Evolutionary conservation across 306 rosid genomes (phyloP).

Genomic region (Potentilla sterilis): DNA sequence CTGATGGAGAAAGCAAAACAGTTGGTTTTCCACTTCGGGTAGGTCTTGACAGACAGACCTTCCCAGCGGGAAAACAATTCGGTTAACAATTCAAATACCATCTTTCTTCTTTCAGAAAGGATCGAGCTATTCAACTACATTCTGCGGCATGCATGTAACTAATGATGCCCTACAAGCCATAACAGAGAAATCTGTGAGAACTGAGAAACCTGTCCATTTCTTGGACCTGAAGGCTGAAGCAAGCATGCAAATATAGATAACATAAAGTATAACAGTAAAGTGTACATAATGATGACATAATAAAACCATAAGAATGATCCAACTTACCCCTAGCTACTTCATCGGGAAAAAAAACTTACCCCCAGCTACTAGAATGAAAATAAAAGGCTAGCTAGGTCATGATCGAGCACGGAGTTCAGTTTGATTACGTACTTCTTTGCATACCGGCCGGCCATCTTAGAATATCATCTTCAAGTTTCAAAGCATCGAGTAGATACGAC

Average conservation of each 20-base stretch:
- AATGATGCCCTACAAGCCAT: not conserved
- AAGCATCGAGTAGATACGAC: not conserved
- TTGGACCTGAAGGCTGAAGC: constrained; percentile 7
- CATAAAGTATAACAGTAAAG: not conserved
- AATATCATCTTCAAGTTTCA: not conserved
- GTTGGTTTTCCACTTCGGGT: constrained; percentile 10
- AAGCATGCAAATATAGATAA: not conserved
- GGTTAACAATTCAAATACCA: not conserved
- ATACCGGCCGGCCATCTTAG: not conserved
- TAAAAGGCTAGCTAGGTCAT: not conserved
- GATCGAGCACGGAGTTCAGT: not conserved
- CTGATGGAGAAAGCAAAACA: not conserved
- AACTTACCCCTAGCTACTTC: not conserved
- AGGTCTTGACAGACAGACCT: not conserved
- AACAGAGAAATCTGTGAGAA: not conserved
- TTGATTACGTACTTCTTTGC: not conserved
- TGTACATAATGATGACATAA: constrained; percentile 25
- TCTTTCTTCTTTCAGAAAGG: constrained; percentile 12
- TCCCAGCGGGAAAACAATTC: not conserved
- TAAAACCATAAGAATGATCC: constrained; percentile 12
- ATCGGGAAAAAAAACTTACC: not conserved
- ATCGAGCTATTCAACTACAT: not conserved
- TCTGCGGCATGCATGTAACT: not conserved
- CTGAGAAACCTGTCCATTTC: not conserved
- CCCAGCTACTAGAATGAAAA: not conserved